phyloP scores from a whole-genome alignment of 352 stramenopile species.

The Globisporangium acanthophoron region DNA sequence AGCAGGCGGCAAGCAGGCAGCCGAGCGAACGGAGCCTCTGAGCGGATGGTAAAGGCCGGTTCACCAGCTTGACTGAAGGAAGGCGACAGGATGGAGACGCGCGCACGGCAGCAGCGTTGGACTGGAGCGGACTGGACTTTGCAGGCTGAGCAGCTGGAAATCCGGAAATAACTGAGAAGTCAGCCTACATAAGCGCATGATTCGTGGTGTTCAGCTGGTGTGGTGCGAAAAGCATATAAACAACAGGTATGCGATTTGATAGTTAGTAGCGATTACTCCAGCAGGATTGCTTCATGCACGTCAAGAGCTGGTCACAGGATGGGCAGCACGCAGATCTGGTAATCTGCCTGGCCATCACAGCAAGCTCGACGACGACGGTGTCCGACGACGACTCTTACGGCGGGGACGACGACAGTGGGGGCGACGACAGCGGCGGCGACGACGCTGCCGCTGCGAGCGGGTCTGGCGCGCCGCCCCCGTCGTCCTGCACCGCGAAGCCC shows the following conservation, averaged over 20 bases:
- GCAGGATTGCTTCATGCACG: too few relatives aligned
- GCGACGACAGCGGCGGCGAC: background rate
- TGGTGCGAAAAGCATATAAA: too few relatives aligned
- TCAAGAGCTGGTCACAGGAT: background rate
- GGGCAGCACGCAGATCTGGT: background rate
- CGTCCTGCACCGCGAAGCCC: slow-evolving; percentile 20
- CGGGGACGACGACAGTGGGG: background rate
- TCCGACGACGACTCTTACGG: background rate
- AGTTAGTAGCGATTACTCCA: background rate
- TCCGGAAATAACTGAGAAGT: slow-evolving; percentile 2
- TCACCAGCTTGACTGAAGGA: slow-evolving; percentile 7
- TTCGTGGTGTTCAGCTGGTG: background rate
- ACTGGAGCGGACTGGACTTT: background rate
- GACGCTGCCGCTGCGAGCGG: slow-evolving; percentile 1
- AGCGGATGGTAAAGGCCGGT: slow-evolving; percentile 3
- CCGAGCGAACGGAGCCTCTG: too few relatives aligned
- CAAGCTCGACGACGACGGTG: background rate
- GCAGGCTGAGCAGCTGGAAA: background rate
- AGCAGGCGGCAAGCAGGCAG: background rate
- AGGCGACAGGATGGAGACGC: slow-evolving; percentile 4
- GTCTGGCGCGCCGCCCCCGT: background rate
- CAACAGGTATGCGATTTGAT: background rate
- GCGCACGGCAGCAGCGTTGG: background rate
- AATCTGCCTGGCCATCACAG: background rate
- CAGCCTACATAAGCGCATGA: background rate